Conservation (phyloP, 2,329 filamentous ascomycete species). For the Lecanicillium sp. region DNA sequence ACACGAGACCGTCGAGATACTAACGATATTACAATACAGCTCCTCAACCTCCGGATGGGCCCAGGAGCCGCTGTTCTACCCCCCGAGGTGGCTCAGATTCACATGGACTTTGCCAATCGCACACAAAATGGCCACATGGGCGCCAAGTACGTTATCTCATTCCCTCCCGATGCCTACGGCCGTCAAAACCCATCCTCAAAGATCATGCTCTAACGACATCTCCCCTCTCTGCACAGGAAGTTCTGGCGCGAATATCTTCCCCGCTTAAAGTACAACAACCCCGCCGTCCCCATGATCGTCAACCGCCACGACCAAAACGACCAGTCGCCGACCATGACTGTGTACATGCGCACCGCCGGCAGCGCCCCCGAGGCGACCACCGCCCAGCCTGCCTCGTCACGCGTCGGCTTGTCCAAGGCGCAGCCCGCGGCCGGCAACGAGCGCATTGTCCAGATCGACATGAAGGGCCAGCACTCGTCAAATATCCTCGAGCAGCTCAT, state of each 20-base stretch:
- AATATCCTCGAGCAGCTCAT: slow-evolving; percentile 60
- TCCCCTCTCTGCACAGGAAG: slow-evolving; percentile 48
- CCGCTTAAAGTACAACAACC: slow-evolving; percentile 91
- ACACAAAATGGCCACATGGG: slow-evolving; percentile 65
- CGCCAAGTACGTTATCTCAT: slow-evolving; percentile 54
- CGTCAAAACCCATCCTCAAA: slow-evolving; percentile 1
- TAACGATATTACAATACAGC: slow-evolving; percentile 40
- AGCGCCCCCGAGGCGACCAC: slow-evolving; percentile 19
- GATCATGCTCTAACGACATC: slow-evolving; percentile 18
- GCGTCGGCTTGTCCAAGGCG: slow-evolving; percentile 41
- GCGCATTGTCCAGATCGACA: slow-evolving; percentile 50
- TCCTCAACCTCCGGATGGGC: slow-evolving; percentile 70
- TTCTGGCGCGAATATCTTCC: slow-evolving; percentile 84
- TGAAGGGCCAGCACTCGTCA: slow-evolving; percentile 55
- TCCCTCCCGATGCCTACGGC: slow-evolving; percentile 14
- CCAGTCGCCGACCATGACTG: slow-evolving; percentile 54
- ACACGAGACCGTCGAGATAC: slow-evolving; percentile 15
- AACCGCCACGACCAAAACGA: slow-evolving; percentile 57
- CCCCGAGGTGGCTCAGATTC: slow-evolving; percentile 65
- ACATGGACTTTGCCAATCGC: slow-evolving; percentile 62
- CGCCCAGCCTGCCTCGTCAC: slow-evolving; percentile 42
- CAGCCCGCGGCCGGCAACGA: slow-evolving; percentile 43
- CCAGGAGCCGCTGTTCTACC: slow-evolving; percentile 79
- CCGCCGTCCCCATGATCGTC: slow-evolving; percentile 74
- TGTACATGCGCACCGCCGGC: slow-evolving; percentile 51